Conservation (phyloP, 2,329 filamentous ascomycete genomes). For the Fusarium sp. region DNA sequence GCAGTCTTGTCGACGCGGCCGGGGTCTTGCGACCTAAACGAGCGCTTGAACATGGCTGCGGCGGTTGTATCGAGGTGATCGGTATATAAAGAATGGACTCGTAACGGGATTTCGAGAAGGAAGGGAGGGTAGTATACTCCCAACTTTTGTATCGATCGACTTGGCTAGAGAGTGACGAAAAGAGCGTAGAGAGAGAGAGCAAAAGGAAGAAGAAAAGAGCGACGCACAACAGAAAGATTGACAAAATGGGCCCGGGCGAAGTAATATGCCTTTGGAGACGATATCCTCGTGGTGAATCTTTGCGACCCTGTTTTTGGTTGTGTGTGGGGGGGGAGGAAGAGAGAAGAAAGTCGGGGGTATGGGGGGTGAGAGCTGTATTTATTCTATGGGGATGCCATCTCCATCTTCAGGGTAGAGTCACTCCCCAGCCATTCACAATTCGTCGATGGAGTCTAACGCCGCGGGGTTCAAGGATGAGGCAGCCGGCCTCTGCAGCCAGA, state of each 20-base stretch:
- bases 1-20: slow-evolving; percentile 87
- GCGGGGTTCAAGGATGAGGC: slow-evolving; percentile 32
- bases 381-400: slow-evolving; percentile 24
- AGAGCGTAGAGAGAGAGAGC: slow-evolving; percentile 60
- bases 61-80: slow-evolving; percentile 43
- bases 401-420: slow-evolving; percentile 2
- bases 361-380: slow-evolving; percentile 47
- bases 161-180: slow-evolving; percentile 68
- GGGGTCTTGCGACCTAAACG: slow-evolving; percentile 83
- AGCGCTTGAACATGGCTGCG: slow-evolving; percentile 89
- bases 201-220: slow-evolving; percentile 53
- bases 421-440: slow-evolving; percentile 33
- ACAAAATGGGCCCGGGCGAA: slow-evolving; percentile 70
- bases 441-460: slow-evolving; percentile 17
- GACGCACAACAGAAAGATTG: slow-evolving; percentile 59
- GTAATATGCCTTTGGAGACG: slow-evolving; percentile 63
- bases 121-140: slow-evolving; percentile 35
- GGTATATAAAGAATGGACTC: slow-evolving; percentile 49
- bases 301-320: slow-evolving; percentile 71
- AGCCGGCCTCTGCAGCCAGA: slow-evolving; percentile 28
- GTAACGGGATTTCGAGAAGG: slow-evolving; percentile 44
- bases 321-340: slow-evolving; percentile 68
- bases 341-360: slow-evolving; percentile 42
- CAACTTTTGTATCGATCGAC: slow-evolving; percentile 45
- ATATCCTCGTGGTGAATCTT: slow-evolving; percentile 67